Base-by-base conservation (phyloP, 2,329 filamentous ascomycete species). In the Fusarium mexicanum region DNA sequence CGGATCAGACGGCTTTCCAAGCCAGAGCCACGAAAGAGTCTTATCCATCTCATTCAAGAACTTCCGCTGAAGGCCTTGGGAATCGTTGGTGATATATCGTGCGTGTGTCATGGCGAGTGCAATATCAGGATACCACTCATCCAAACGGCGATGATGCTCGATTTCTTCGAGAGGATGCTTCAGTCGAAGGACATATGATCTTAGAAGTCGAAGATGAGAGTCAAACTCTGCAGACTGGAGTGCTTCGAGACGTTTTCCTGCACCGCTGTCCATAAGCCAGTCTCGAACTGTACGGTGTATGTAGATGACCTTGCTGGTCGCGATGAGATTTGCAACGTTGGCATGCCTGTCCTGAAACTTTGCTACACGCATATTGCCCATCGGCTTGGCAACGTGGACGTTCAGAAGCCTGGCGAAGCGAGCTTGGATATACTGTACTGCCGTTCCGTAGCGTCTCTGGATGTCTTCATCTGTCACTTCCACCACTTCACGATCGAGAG, bases 111-210 rank as follows among this genome's bases (percentile, higher is more conserved):
- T 77, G n/a, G 82, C 80, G 4, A 84, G 76, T 1, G 78, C 79
- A 58, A 84, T 82, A 11, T 81, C 82, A 0, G 82, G 82, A 50
- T 81, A 84, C 82, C 82, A 84, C 46, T 84, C 82, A 24, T 84
- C 82, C 20, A 84, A 68, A 4, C 82, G 73, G 10, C 82, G 81
- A 26, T 84, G 82, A 44, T 79, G 80, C 59, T 84, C 82, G 22
- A 82, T 65, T 31, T 78, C 75, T n/a, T 80, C 80, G 0, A 84
- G 75, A 0, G 82, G 76, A 8, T 72, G 41, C 62, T 83, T 83
- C 54, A 83, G 74, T 2, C 77, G 80, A 0, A 83, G 74, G 5
- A 83, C 61, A 13, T 67, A 67, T 35, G 64, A 67, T 17, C 51
- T 47, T 1, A 67, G 44, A 38, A 67, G 64, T 13, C 51, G 64